A percentile compares a stretch with the other conserved stretches of the same genome.
Evolutionary conservation across 2,329 filamentous ascomycete species (phyloP).

Genomic region (Aschersonia sp.): DNA sequence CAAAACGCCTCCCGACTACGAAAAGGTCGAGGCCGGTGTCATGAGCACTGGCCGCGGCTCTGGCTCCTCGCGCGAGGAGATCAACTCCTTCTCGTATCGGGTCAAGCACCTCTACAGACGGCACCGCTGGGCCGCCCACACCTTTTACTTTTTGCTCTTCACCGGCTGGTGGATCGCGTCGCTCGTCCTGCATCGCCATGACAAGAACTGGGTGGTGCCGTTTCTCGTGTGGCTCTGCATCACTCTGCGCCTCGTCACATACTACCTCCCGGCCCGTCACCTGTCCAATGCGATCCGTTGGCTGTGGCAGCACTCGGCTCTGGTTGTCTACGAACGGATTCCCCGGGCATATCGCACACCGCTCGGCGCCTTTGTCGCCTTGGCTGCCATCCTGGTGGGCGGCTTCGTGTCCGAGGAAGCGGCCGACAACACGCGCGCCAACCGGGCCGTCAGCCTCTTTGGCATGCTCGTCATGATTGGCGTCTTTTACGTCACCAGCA

Average conservation of each 20-base stretch:
- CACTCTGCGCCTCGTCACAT: constrained; percentile 57
- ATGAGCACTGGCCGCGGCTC: constrained; percentile 14
- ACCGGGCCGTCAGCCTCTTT: constrained; percentile 68
- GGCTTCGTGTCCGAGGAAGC: constrained; percentile 59
- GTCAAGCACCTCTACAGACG: constrained; percentile 25
- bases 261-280: constrained; percentile 54
- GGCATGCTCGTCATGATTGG: constrained; percentile 59
- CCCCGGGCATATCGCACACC: constrained; percentile 52
- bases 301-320: constrained; percentile 51
- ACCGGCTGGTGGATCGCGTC: constrained; percentile 64
- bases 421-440: constrained; percentile 61
- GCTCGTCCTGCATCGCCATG: constrained; percentile 54
- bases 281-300: constrained; percentile 52
- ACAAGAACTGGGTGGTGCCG: constrained; percentile 69
- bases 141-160: constrained; percentile 27
- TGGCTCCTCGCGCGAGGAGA: constrained; percentile 7
- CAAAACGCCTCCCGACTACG: constrained; percentile 20
- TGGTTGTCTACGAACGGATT: constrained; percentile 42
- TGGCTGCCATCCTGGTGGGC: constrained; percentile 63
- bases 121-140: constrained; percentile 30
- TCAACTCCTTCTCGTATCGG: constrained; percentile 6
- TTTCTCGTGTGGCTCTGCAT: constrained; percentile 70
- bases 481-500: constrained; percentile 55
- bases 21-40: constrained; percentile 20
- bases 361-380: constrained; percentile 45